phyloP scores from a whole-genome alignment of 148 eudicot genomes.

The Tetragonia tetragonoides region DNA sequence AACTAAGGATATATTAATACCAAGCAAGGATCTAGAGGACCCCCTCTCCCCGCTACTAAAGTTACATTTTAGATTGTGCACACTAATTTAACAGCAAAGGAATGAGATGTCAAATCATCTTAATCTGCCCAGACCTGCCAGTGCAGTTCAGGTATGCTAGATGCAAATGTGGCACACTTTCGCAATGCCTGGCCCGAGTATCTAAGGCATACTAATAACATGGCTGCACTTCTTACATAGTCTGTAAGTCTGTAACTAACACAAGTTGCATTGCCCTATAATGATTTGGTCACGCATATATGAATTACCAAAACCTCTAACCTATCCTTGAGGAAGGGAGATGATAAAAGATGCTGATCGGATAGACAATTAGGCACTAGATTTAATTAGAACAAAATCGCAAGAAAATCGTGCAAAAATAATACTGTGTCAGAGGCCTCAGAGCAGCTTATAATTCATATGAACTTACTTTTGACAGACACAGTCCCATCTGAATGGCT shows the following conservation, averaged over 20 bases:
- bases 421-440: neutral
- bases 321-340: neutral
- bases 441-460: neutral
- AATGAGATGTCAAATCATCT: neutral
- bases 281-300: neutral
- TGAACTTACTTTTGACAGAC: slow-evolving; percentile 29
- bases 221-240: neutral
- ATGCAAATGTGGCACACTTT: neutral
- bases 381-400: neutral
- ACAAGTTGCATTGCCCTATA: neutral
- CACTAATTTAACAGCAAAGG: neutral
- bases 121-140: neutral
- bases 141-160: neutral
- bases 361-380: neutral
- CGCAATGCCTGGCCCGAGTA: neutral
- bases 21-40: neutral
- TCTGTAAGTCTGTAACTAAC: neutral
- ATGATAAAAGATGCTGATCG: neutral
- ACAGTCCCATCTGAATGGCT: slow-evolving; percentile 27
- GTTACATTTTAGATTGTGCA: neutral
- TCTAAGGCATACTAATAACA: neutral
- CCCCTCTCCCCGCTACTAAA: neutral
- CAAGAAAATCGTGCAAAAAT: neutral
- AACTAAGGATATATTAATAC: neutral
- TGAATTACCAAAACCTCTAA: neutral